phyloP scores from a whole-genome alignment of 805 yeast species.

The Kuraishia capsulata region DNA sequence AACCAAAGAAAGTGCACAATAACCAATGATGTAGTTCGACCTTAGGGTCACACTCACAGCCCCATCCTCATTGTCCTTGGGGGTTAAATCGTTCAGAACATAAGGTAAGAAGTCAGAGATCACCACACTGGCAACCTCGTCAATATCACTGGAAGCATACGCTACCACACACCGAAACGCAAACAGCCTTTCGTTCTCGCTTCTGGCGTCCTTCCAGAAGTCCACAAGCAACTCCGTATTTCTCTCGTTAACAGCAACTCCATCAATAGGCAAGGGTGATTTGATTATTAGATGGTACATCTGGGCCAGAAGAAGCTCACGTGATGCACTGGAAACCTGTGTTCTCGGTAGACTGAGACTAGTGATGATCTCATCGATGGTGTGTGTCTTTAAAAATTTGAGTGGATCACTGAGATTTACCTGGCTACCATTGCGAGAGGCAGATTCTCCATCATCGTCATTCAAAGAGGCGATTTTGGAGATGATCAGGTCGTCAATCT shows the following conservation, averaged over 20 bases:
- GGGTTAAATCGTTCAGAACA: conserved; percentile 4
- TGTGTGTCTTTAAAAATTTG: conserved; percentile 8
- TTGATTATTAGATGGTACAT: conserved; percentile 36
- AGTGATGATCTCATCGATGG: conserved; percentile 34
- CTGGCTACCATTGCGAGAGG: no score
- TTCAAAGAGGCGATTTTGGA: background rate
- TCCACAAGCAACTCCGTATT: conserved; percentile 6
- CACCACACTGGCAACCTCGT: conserved; percentile 33
- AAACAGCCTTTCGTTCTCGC: conserved; percentile 3
- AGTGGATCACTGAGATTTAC: background rate
- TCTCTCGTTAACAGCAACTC: conserved; percentile 1
- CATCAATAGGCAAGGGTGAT: conserved; percentile 23
- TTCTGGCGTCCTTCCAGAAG: conserved; percentile 21
- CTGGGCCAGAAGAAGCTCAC: conserved; percentile 43
- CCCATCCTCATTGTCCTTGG: conserved; percentile 3
- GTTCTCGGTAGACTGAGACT: conserved; percentile 32
- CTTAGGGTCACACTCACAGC: conserved; percentile 7
- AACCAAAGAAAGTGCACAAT: conserved; percentile 26
- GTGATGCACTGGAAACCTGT: conserved; percentile 33
- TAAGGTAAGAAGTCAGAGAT: conserved; percentile 20
- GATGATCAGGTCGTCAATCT: conserved; percentile 5
- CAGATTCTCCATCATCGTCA: background rate
- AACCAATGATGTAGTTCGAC: conserved; percentile 15
- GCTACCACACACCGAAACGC: conserved; percentile 30
- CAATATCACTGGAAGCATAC: conserved; percentile 37